Evolutionary conservation across 192 early-diverging fungal genomes (phyloP).

Genomic region (Rhizophagus sp.): DNA sequence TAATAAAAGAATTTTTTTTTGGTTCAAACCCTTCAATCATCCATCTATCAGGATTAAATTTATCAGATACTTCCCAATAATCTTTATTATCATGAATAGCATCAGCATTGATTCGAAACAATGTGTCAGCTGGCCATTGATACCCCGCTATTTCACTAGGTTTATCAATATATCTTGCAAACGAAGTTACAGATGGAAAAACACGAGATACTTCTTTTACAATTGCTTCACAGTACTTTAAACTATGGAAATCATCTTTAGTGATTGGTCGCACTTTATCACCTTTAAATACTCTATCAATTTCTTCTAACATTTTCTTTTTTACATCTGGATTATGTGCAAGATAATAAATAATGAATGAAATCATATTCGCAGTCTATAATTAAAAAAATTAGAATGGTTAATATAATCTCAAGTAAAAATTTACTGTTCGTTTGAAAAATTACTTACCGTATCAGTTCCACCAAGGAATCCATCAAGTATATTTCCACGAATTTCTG

Average conservation of each 20-base stretch:
- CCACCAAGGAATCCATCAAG: conserved; percentile 4
- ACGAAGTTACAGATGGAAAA: neutral
- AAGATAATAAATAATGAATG: conserved; percentile 13
- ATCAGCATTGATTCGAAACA: neutral
- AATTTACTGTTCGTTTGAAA: neutral
- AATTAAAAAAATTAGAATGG: neutral
- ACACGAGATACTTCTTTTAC: neutral
- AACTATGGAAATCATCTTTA: neutral
- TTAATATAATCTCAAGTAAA: neutral
- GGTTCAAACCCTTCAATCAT: neutral
- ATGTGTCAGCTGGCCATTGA: neutral
- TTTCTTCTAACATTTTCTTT: neutral
- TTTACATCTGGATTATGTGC: conserved; percentile 2
- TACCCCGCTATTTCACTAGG: conserved; percentile 20
- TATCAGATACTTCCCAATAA: neutral
- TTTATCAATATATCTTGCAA: neutral
- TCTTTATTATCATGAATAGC: neutral
- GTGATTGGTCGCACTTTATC: neutral
- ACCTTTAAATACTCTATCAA: neutral
- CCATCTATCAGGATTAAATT: conserved; percentile 6
- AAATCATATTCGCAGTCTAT: neutral
- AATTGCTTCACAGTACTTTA: conserved; percentile 14
- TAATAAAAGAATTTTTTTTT: neutral
- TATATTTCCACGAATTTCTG: conserved; percentile 4
- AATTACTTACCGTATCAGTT: conserved; percentile 11